Conservation (phyloP, 257 asterid species). For the Buddleja alternifolia region DNA sequence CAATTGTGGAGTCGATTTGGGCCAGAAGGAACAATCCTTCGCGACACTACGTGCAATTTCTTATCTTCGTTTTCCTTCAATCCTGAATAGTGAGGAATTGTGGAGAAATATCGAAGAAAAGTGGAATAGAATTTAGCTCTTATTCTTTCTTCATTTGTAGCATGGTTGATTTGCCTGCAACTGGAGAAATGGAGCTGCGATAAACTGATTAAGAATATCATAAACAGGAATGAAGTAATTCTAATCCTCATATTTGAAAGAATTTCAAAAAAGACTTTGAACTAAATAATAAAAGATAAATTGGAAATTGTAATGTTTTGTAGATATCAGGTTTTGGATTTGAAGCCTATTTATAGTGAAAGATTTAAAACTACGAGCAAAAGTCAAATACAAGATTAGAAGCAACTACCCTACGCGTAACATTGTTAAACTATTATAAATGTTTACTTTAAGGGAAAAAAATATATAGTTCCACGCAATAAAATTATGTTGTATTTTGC, state of each 20-base stretch:
- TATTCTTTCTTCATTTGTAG: slow-evolving; percentile 30
- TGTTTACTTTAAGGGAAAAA: slow-evolving; percentile 4
- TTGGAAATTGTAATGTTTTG: slow-evolving; percentile 2
- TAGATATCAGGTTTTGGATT: not conserved
- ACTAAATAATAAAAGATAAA: not conserved
- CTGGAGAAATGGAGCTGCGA: slow-evolving; percentile 4
- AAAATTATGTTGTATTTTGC: slow-evolving; percentile 15
- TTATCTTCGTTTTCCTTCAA: slow-evolving; percentile 21
- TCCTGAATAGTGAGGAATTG: slow-evolving; percentile 31
- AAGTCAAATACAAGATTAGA: slow-evolving; percentile 21
- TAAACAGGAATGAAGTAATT: slow-evolving; percentile 15
- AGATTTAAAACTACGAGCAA: slow-evolving; percentile 16
- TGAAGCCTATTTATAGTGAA: slow-evolving; percentile 10
- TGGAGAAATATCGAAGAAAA: slow-evolving; percentile 28
- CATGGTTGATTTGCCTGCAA: slow-evolving; percentile 27
- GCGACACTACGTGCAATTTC: slow-evolving; percentile 30
- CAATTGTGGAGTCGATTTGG: slow-evolving; percentile 40
- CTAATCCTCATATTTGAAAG: slow-evolving; percentile 28
- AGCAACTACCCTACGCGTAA: slow-evolving; percentile 24
- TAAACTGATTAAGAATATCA: slow-evolving; percentile 26
- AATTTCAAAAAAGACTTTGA: not conserved
- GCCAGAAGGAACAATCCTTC: slow-evolving; percentile 36
- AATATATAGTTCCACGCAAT: slow-evolving; percentile 14
- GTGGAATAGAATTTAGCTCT: slow-evolving; percentile 33
- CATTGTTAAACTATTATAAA: not conserved